Evolutionary conservation across 306 rosid genomes (phyloP), one percentile per base, ranked within the genome.

Genomic region (Quercus wislizeni): DNA sequence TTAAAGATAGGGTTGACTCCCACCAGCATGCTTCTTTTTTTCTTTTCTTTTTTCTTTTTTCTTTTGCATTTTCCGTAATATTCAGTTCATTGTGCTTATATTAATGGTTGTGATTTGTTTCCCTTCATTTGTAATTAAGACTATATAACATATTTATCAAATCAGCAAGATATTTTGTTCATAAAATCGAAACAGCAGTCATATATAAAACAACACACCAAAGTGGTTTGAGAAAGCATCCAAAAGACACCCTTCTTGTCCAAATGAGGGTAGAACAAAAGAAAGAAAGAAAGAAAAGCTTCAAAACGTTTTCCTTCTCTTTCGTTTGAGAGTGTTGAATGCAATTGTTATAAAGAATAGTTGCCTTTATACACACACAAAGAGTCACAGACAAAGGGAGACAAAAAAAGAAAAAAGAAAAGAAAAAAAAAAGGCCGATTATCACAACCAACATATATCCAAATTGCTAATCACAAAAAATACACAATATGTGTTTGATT

Each of bases 1-100:
- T 21, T 5, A 61, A 25, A 23, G 27, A 59, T 74, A 71, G 82
- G 70, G 76, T 76, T 83, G 80, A 59, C 86, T 69, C 69, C 68
- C 75, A 69, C 76, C 59, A 73, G 23, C 23, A 21, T 21, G 23
- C 23, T 21, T 21, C 23, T 21, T 21, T 21, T 21, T 21, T 21
- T 21, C 23, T 21, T 21, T 21, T 21, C 23, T 21, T 21, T 21
- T 21, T 21, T 73, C 73, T 83, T 21, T 21, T 21, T 21, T 28
- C 43, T 51, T 49, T 71, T 54, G 31, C 65, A 54, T 79, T 55
- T 76, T 73, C 8, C n/a, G 61, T 51, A 28, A 31, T 51, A 8
- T 27, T 64, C 15, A 30, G 30, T 28, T 28, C 2, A 2, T 28
- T 28, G 3, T 13, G 35, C 27, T 59, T 59, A 4, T 15, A 33